A percentile compares a stretch with the other conserved stretches of the same genome.
Evolutionary conservation across 192 early-diverging fungal species (phyloP).

Genomic region (Mortierella claussenii): DNA sequence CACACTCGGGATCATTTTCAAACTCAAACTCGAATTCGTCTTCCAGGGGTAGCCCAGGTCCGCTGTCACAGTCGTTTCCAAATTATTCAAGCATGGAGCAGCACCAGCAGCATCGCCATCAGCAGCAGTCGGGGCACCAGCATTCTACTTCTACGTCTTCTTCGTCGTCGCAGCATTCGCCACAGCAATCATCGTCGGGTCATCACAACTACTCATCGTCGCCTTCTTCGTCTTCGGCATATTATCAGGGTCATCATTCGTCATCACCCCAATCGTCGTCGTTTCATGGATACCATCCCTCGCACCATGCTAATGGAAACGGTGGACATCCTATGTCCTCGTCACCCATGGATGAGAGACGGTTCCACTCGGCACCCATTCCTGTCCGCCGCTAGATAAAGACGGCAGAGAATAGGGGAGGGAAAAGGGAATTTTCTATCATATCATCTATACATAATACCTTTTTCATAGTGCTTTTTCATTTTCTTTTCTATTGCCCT

Average conservation of each 20-base stretch:
- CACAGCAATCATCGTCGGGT: constrained; percentile 21
- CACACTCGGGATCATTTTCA: constrained; percentile 25
- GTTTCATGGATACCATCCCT: constrained; percentile 4
- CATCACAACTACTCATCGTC: constrained; percentile 48
- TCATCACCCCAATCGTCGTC: constrained; percentile 1
- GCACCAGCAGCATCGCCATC: constrained; percentile 12
- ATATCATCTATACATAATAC: constrained; percentile 6
- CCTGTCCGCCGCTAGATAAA: constrained; percentile 48
- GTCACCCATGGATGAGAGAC: constrained; percentile 28
- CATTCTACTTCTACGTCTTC: constrained; percentile 10
- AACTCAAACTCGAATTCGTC: constrained; percentile 17
- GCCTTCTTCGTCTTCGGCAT: constrained; percentile 36
- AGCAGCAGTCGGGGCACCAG: too few species aligned
- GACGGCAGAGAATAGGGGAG: background rate
- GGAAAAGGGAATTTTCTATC: background rate
- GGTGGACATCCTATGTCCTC: constrained; percentile 25
- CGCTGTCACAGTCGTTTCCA: constrained; percentile 37
- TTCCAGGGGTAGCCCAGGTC: constrained; percentile 35
- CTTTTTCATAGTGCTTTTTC: background rate
- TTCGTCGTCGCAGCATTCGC: constrained; percentile 22
- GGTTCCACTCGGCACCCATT: constrained; percentile 50
- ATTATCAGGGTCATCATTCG: constrained; percentile 18
- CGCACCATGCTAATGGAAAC: constrained; percentile 8
- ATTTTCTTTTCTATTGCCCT: background rate
- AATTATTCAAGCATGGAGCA: constrained; percentile 22